Base-by-base conservation (phyloP, 495 filamentous ascomycete genomes). In the Neurospora tetraspora region DNA sequence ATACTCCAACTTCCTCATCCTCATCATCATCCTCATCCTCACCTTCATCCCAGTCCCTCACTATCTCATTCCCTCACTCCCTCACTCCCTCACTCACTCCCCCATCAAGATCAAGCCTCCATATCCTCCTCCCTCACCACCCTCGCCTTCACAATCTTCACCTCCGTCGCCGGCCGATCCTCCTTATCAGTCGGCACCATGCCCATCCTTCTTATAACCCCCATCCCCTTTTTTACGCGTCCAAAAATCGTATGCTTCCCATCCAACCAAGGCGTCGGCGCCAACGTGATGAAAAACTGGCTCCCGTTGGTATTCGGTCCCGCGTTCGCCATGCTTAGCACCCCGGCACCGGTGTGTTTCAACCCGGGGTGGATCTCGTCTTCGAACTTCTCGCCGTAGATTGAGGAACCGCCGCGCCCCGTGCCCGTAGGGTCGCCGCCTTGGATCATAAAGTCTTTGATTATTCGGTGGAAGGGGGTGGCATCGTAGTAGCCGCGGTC, bases 211-310 rank as follows among this genome's bases (percentile, higher is more conserved):
- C 93, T 89, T 53, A 99, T 91, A 9, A 97, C 85, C 42, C 85
- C 82, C 86, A 99, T 89, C 9, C 96, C 96, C 72, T 82, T 89
- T 82, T 93, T 96, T 34, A 99, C 94, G 59, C 96, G 84, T 10
- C 96, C 96, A 79, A 99, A 99, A 76, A 99, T 97, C 7, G 96
- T 97, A 82, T 99, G 96, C 81, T 97, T 97, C 37, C 94, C 94
- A 82, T 99, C 96, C 73, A 99, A 83, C 96, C 96, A 98, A 2
- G 96, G 96, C 23, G 96, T 96, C 4, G 96, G 96, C 40, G 94
- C 96, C 53, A 98, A 86, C 8, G 96, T 98, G 72, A 99, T 89
- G 81, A 98, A 99, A 79, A 91, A 90, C 82, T 91, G 89, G 73
- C 88, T 91, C 43, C 96, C 96, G 81, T 98, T 98, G 69, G 96